These are phyloP conservation scores for Acanthochlamys bracteata DNA, from an alignment of 106 monocot species.

Conservation along the genomic window DNA sequence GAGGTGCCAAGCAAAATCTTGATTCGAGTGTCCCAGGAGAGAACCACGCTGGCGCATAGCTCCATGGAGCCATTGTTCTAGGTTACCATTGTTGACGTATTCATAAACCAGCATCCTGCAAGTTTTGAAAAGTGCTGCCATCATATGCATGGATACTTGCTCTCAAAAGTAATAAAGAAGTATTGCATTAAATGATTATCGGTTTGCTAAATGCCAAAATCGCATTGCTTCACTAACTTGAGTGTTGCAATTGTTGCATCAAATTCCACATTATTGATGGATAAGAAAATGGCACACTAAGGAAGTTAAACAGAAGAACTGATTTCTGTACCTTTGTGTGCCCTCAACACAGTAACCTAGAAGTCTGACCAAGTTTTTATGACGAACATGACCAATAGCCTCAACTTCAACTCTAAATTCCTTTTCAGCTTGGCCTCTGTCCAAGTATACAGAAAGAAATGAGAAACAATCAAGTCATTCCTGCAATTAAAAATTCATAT, in stretches of 20 bases:
- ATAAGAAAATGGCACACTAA: not conserved
- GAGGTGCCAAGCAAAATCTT: constrained; percentile 62
- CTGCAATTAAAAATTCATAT: not conserved
- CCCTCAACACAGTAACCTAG: constrained; percentile 52
- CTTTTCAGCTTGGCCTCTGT: constrained; percentile 50
- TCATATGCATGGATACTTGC: not conserved
- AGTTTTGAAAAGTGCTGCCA: not conserved
- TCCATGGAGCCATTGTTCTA: constrained; percentile 88
- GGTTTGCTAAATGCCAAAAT: not conserved
- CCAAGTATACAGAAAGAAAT: not conserved
- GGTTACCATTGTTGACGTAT: constrained; percentile 77
- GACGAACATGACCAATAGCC: constrained; percentile 51
- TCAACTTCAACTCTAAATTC: constrained; percentile 55
- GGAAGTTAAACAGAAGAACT: not conserved
- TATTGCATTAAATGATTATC: not conserved
- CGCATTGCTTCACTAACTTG: too few species aligned
- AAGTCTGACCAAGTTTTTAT: constrained; percentile 47
- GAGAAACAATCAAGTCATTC: not conserved
- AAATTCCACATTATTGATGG: not conserved
- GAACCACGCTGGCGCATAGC: constrained; percentile 36
- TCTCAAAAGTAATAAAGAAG: not conserved
- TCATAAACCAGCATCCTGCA: constrained; percentile 78
- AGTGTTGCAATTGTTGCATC: too few species aligned
- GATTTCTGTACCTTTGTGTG: constrained; percentile 27
- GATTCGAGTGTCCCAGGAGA: constrained; percentile 65